phyloP scores from a whole-genome alignment of 345 rosid species.

The Salix purpurea region DNA sequence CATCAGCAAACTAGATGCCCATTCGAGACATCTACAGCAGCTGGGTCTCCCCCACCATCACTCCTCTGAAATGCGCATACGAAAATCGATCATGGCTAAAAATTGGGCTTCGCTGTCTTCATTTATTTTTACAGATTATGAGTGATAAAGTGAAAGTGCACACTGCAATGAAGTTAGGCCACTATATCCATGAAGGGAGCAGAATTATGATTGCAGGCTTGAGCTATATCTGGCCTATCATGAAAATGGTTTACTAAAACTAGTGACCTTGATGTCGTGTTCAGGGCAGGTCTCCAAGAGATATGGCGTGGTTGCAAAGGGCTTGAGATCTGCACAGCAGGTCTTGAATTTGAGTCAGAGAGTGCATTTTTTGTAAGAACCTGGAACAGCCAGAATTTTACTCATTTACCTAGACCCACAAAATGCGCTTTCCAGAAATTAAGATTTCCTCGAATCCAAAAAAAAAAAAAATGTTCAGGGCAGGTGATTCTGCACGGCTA shows the following conservation, averaged over 20 bases:
- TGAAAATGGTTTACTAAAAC: conserved; percentile 22
- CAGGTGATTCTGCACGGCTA: conserved; percentile 7
- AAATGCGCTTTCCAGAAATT: too few relatives aligned
- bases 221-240: conserved; percentile 1
- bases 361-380: too few relatives aligned
- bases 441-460: too few relatives aligned
- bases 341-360: too few relatives aligned
- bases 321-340: too few relatives aligned
- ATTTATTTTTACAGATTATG: neutral
- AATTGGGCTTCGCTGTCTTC: neutral
- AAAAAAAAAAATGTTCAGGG: neutral
- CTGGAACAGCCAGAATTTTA: too few relatives aligned
- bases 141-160: neutral
- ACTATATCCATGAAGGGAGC: conserved; percentile 21
- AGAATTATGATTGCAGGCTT: conserved; percentile 28
- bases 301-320: fast-evolving
- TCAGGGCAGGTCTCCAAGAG: conserved; percentile 8
- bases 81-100: neutral
- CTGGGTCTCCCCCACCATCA: conserved; percentile 29
- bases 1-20: conserved; percentile 29
- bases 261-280: conserved; percentile 15
- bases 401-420: too few relatives aligned
- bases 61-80: conserved; percentile 17
- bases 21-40: conserved; percentile 23
- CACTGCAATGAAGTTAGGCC: conserved; percentile 27